These are phyloP conservation scores for Tetraselmis striata DNA, from an alignment of 139 green algal genomes.

Conservation along the genomic window DNA sequence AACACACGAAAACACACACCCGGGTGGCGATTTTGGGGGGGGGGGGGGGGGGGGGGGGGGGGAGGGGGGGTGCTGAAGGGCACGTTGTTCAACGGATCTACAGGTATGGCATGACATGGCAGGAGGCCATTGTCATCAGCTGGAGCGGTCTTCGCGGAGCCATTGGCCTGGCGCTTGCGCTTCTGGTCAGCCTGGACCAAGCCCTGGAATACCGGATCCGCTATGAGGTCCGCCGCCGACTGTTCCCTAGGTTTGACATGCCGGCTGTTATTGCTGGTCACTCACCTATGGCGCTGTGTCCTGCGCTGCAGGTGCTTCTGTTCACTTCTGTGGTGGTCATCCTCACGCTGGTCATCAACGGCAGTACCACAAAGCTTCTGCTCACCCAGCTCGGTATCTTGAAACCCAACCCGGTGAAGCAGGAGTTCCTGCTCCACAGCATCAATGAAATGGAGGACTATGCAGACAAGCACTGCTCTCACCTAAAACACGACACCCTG, in stretches of 20 bases:
- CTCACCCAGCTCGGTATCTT: constrained; percentile 21
- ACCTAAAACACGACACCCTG: not conserved
- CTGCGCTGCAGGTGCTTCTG: constrained; percentile 27
- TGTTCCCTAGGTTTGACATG: too few relatives aligned
- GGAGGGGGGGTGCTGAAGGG: too few relatives aligned
- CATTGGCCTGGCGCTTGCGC: constrained; percentile 50
- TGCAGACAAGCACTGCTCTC: not conserved
- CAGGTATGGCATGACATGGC: constrained; percentile 38
- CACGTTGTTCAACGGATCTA: too few relatives aligned
- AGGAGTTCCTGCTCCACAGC: constrained; percentile 24
- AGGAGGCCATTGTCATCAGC: constrained; percentile 36
- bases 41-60: too few relatives aligned
- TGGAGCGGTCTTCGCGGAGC: constrained; percentile 57
- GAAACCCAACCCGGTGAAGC: constrained; percentile 20
- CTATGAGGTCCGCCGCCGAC: not conserved
- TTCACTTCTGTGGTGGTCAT: constrained; percentile 32
- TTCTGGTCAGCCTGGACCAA: constrained; percentile 43
- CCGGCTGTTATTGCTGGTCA: too few relatives aligned
- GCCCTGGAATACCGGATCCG: constrained; percentile 17
- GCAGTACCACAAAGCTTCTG: constrained; percentile 20
- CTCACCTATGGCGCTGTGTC: too few relatives aligned
- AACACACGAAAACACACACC: too few relatives aligned
- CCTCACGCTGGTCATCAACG: constrained; percentile 30
- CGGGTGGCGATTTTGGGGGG: too few relatives aligned
- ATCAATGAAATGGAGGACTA: constrained; percentile 11